phyloP scores from a whole-genome alignment of 352 stramenopile genomes.

The Thraustochytrium striatum region DNA sequence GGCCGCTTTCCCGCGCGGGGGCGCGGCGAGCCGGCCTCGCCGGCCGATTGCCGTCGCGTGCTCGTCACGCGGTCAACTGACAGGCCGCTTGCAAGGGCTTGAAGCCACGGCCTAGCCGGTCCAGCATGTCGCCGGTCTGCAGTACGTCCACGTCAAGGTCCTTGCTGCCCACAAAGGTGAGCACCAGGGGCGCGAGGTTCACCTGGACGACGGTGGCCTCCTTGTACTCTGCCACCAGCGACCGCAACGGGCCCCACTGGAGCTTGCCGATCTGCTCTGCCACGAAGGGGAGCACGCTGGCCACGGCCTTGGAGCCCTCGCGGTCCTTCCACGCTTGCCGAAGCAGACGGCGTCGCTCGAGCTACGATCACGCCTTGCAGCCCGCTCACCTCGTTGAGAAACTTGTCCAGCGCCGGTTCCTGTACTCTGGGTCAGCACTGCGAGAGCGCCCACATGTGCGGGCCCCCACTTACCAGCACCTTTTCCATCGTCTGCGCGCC shows the following conservation, averaged over 20 bases:
- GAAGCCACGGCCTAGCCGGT: constrained; percentile 18
- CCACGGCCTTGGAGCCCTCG: neutral
- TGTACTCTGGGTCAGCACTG: too few species aligned
- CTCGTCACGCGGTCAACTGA: too few species aligned
- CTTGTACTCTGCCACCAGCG: constrained; percentile 6
- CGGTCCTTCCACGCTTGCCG: constrained; percentile 2
- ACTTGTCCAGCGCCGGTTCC: constrained; percentile 36
- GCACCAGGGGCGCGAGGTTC: constrained; percentile 29
- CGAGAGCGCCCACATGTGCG: too few species aligned
- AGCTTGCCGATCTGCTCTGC: constrained; percentile 37
- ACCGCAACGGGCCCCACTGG: constrained; percentile 15
- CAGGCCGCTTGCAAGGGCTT: constrained; percentile 14
- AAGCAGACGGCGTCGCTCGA: constrained; percentile 25
- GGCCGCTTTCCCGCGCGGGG: too few species aligned
- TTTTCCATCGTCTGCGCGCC: too few species aligned
- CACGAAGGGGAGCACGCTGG: neutral
- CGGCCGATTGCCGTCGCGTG: too few species aligned
- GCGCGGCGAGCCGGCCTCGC: too few species aligned
- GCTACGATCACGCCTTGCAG: constrained; percentile 16
- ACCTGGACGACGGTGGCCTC: neutral
- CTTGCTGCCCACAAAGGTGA: constrained; percentile 25
- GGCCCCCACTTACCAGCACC: too few species aligned
- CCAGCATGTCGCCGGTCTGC: neutral
- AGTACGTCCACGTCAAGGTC: constrained; percentile 34
- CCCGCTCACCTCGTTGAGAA: neutral